Percentiles rank a stretch among this genome's conserved stretches.
Conservation (phyloP, 2,329 filamentous ascomycete genomes). For the Ceratocystis smalleyi region DNA sequence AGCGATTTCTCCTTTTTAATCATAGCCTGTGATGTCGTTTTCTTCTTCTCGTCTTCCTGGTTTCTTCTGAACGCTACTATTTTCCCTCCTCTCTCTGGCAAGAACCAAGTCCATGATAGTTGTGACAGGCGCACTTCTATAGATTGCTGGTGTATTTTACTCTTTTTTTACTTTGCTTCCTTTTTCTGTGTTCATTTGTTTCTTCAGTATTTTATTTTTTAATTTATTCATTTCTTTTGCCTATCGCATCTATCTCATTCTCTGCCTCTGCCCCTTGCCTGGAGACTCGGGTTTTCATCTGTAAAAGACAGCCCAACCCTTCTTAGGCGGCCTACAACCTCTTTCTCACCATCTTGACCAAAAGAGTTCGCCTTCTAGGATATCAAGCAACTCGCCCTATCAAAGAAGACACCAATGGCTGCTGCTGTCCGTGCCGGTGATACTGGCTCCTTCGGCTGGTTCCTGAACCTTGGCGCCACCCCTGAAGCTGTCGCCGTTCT, state of each 20-base stretch:
- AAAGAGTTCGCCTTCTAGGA: not conserved
- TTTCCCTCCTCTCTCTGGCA: not conserved
- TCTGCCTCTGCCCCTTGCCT: not conserved
- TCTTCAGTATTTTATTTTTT: conserved; percentile 16
- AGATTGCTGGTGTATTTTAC: not conserved
- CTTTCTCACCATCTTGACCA: not conserved
- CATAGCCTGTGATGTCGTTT: conserved; percentile 6
- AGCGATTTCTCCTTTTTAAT: not conserved
- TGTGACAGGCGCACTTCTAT: not conserved
- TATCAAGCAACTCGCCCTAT: not conserved
- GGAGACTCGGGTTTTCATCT: not conserved
- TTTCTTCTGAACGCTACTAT: not conserved
- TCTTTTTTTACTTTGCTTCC: not conserved
- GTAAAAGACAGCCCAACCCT: not conserved
- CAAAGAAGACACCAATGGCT: conserved; percentile 10
- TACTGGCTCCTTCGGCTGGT: conserved; percentile 40
- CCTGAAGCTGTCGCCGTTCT: conserved; percentile 41
- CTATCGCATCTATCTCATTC: not conserved
- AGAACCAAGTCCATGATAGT: not conserved
- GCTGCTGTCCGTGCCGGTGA: conserved; percentile 14
- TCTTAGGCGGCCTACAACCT: not conserved
- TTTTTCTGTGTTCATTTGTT: conserved; percentile 10
- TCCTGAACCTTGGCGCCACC: conserved; percentile 41
- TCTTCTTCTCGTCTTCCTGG: conserved; percentile 9
- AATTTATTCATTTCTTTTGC: not conserved